A percentile compares a stretch with the other conserved stretches of the same genome.
These are phyloP conservation scores for Mikania micrantha DNA, from an alignment of 129 eudicot species.

Conservation along the genomic window DNA sequence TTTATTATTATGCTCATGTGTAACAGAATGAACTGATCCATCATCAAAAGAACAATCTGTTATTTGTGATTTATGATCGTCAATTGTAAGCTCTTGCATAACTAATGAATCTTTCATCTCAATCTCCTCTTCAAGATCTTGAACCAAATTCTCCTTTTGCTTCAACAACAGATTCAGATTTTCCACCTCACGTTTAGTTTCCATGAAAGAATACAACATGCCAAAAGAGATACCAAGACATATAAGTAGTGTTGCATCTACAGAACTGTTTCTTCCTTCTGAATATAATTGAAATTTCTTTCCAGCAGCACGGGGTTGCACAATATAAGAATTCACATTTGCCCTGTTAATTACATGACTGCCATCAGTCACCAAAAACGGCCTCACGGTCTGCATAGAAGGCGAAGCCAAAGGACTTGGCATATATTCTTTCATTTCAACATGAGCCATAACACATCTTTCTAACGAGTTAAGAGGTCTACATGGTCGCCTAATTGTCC, in stretches of 20 bases:
- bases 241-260: conserved; percentile 39
- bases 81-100: conserved; percentile 53
- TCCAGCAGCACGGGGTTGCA: conserved; percentile 11
- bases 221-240: conserved; percentile 66
- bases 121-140: conserved; percentile 83
- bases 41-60: conserved; percentile 11
- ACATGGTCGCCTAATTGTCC: conserved; percentile 19
- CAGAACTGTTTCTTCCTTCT: conserved; percentile 14
- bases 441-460: conserved; percentile 76
- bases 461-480: conserved; percentile 65
- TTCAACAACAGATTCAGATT: conserved; percentile 47
- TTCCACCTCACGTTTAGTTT: conserved; percentile 47
- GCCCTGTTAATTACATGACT: conserved; percentile 54
- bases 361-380: conserved; percentile 71
- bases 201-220: conserved; percentile 48
- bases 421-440: conserved; percentile 43
- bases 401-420: conserved; percentile 20
- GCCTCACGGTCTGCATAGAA: conserved; percentile 46
- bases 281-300: conserved; percentile 15
- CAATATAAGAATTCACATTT: conserved; percentile 21
- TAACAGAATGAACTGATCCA: conserved; percentile 24
- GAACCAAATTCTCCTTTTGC: conserved; percentile 65
- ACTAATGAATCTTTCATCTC: conserved; percentile 71
- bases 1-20: conserved; percentile 12
- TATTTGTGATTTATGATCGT: conserved; percentile 39